Evolutionary conservation across 768 basidiomycete genomes (phyloP).

Genomic region (Pulveroboletus sp.): DNA sequence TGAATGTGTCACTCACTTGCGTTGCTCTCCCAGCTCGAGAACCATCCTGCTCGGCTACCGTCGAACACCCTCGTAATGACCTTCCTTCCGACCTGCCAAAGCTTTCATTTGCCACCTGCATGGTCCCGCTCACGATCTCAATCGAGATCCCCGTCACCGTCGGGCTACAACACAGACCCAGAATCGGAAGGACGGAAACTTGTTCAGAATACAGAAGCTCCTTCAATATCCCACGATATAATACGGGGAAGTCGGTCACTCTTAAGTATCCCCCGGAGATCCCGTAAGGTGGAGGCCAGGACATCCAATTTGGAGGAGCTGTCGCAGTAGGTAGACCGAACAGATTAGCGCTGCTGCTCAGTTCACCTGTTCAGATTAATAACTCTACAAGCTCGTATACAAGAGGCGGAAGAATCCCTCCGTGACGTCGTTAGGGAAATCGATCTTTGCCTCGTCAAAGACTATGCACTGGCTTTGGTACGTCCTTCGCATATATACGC

Average conservation of each 20-base stretch:
- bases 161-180: conserved; percentile 73
- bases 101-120: conserved; percentile 53
- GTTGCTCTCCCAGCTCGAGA: conserved; percentile 30
- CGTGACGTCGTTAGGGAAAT: conserved; percentile 46
- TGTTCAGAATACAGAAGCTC: conserved; percentile 29
- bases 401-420: conserved; percentile 50
- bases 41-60: conserved; percentile 49
- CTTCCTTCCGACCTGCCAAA: conserved; percentile 57
- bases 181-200: conserved; percentile 51
- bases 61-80: conserved; percentile 73
- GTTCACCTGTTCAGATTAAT: conserved; percentile 41
- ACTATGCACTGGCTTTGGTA: conserved; percentile 42
- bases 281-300: conserved; percentile 31
- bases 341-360: background rate
- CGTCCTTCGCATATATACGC: conserved; percentile 24
- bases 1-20: conserved; percentile 9
- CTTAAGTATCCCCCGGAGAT: conserved; percentile 17
- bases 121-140: conserved; percentile 25
- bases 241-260: conserved; percentile 12
- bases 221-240: conserved; percentile 20
- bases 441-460: conserved; percentile 44
- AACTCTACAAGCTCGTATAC: conserved; percentile 49
- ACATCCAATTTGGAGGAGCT: conserved; percentile 69
- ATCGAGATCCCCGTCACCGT: conserved; percentile 53
- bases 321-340: conserved; percentile 51